Base-by-base conservation (phyloP, 2,329 filamentous ascomycete genomes). In the Diaporthe eres region DNA sequence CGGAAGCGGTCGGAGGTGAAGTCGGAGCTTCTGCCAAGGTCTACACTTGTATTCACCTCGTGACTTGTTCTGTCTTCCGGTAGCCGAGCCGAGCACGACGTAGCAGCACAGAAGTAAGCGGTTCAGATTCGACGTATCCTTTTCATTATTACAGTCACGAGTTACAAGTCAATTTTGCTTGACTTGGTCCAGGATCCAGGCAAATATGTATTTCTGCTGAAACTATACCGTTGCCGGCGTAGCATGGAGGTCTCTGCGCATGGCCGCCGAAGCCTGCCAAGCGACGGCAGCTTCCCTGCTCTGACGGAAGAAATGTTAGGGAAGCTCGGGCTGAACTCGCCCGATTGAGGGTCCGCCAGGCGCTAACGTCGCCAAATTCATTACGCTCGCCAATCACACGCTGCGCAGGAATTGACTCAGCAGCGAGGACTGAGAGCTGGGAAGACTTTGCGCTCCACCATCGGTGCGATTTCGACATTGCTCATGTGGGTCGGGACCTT, bases 361-460 rank as follows among this genome's bases (percentile, higher is more conserved):
- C 42, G 51, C 42, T 49, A 57, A 34, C 31, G 51, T 58, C 31
- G 44, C 55, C 61, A 39, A 39, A 34, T 5, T 12, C 28, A n/a
- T 31, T 25, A 70, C 42, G 61, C 72, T 57, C 61, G 22, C 72
- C 72, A 74, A 74, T 74, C 61, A 65, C 55, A n/a, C 49, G 1
- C 51, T 9, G 22, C 12, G 61, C 13, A 17, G 39, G 37, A 19
- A 28, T 25, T 58, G 44, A 70, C 22, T 68, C 49, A 44, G 60
- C 61, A 44, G 31, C 37, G 39, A 39, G 15, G 22, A 19, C 15
- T 37, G 44, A 19, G 44, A 22, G 28, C 37, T 49, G 25, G n/a
- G 31, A 47, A 42, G 31, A 34, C 8, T 42, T 22, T 68, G 60
- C 25, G 55, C 47, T 68, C 60, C 61, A 44, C 49, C 49, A 74